phyloP scores from a whole-genome alignment of 192 early-diverging fungal species.

The Spizellomyces punctatus region DNA sequence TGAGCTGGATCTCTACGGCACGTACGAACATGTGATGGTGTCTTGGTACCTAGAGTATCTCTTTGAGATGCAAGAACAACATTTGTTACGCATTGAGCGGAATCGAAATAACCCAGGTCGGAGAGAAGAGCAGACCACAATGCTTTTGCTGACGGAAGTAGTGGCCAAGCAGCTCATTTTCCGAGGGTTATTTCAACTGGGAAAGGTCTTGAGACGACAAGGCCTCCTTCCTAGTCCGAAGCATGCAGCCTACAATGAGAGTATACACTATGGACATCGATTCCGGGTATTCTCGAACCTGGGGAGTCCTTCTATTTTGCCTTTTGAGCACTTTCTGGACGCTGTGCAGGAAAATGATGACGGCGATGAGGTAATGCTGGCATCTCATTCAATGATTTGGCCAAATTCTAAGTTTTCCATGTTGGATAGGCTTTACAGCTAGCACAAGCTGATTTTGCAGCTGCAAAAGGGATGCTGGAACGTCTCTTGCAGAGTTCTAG shows the following conservation, averaged over 20 bases:
- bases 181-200: conserved; percentile 2
- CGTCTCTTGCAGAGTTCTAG: background rate
- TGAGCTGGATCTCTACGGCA: conserved; percentile 70
- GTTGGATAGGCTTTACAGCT: background rate
- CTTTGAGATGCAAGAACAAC: conserved; percentile 18
- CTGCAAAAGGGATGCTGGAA: background rate
- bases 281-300: conserved; percentile 26
- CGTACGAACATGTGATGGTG: conserved; percentile 64
- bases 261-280: conserved; percentile 26
- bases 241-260: conserved; percentile 10
- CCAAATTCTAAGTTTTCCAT: no score
- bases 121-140: background rate
- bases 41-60: conserved; percentile 52
- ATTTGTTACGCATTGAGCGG: background rate
- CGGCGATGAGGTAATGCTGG: background rate
- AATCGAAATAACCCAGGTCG: background rate
- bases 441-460: conserved; percentile 12
- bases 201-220: background rate
- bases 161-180: conserved; percentile 2
- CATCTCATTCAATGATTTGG: background rate
- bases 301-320: conserved; percentile 10
- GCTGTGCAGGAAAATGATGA: background rate
- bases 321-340: conserved; percentile 7
- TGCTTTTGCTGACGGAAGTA: background rate
- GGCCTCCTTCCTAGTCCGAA: conserved; percentile 4